These are phyloP conservation scores for Aphanomyces euteiches DNA, from an alignment of 352 stramenopile genomes.

Conservation along the genomic window DNA sequence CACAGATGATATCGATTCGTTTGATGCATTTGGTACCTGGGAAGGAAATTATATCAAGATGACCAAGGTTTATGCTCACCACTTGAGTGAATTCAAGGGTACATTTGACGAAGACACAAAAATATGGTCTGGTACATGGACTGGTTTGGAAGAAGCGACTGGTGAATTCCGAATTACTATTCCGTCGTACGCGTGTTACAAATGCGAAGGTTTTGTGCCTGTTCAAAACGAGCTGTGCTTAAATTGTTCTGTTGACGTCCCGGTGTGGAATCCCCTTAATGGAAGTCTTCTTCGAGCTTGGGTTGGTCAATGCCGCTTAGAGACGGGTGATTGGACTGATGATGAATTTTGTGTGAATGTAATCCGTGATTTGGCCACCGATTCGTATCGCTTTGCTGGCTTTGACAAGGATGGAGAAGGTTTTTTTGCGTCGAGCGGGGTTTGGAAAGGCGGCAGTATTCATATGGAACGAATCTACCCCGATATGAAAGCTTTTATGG, in stretches of 20 bases:
- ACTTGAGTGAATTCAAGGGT: neutral
- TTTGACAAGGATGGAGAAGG: slow-evolving; percentile 1
- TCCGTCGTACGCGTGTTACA: neutral
- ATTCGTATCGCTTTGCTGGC: slow-evolving; percentile 12
- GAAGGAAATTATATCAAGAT: slow-evolving; percentile 2
- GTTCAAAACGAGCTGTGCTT: slow-evolving; percentile 6
- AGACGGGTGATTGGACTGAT: neutral
- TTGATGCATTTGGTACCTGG: slow-evolving; percentile 13
- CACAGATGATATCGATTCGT: slow-evolving; percentile 1
- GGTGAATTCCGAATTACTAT: slow-evolving; percentile 5
- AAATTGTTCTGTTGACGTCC: neutral
- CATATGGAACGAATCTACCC: slow-evolving; percentile 19
- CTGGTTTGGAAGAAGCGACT: neutral
- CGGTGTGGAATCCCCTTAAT: neutral
- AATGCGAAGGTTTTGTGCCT: neutral
- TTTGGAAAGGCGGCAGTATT: slow-evolving; percentile 7
- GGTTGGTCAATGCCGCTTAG: neutral
- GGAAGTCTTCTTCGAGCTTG: neutral
- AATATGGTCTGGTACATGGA: neutral
- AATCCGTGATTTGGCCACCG: neutral
- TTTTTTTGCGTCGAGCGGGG: neutral
- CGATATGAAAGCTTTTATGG: neutral
- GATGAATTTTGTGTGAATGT: neutral
- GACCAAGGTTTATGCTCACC: slow-evolving; percentile 2
- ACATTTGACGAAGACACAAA: neutral